Conservation (phyloP, 164 flowering plant species). For the Liriodendron chinense region DNA sequence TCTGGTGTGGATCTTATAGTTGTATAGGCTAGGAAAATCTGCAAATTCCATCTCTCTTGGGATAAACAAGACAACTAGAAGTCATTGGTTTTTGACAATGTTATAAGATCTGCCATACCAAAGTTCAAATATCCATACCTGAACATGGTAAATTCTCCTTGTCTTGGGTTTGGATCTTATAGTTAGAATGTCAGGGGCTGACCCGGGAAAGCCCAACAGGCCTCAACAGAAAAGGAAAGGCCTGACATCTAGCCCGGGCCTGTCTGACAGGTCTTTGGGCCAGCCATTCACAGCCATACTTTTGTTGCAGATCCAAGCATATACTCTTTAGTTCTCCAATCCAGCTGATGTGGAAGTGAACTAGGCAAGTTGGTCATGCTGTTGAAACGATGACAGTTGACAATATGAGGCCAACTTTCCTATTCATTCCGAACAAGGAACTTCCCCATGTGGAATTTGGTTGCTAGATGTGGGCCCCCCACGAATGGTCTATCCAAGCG, state of each 20-base stretch:
- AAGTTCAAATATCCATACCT: no score
- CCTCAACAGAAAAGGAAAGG: background rate
- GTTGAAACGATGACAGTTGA: background rate
- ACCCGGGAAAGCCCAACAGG: background rate
- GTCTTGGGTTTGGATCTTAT: background rate
- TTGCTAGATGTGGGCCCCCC: no score
- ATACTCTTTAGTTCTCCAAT: background rate
- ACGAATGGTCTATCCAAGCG: no score
- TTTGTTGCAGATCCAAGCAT: background rate
- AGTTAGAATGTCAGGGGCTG: background rate
- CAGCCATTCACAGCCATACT: background rate
- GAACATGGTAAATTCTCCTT: no score
- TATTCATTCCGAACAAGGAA: no score
- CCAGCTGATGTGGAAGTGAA: no score
- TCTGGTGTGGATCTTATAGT: background rate
- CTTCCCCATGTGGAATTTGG: no score
- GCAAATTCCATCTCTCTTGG: background rate
- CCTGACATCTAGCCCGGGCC: background rate
- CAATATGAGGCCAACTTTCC: background rate
- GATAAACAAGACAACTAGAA: background rate
- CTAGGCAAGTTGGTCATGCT: background rate
- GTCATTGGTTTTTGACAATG: no score
- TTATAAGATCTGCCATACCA: no score
- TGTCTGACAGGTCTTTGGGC: background rate
- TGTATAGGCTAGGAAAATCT: background rate